phyloP scores from a whole-genome alignment of 768 basidiomycete species.

The Suillus occidentalis region DNA sequence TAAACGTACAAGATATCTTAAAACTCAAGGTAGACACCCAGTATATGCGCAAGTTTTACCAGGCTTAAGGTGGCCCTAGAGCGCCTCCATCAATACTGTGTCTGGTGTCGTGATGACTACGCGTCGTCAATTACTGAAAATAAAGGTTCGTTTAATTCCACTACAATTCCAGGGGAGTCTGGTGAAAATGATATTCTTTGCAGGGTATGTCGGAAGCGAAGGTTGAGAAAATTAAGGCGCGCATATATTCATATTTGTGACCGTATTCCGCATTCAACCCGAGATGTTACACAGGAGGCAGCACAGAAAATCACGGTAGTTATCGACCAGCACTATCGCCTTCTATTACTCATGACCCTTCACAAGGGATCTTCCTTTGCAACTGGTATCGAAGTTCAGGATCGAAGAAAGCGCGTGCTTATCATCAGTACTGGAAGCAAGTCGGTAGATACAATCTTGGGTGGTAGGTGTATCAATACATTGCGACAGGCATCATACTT shows the following conservation, averaged over 20 bases:
- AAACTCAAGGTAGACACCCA: conserved; percentile 73
- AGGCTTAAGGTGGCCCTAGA: conserved; percentile 36
- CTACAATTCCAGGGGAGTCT: not conserved
- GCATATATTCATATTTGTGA: conserved; percentile 18
- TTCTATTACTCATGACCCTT: not conserved
- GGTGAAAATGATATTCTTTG: conserved; percentile 5
- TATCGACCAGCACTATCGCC: not conserved
- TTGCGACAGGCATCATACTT: not conserved
- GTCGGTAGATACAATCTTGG: conserved; percentile 83
- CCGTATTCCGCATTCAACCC: not conserved
- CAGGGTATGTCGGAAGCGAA: conserved; percentile 97
- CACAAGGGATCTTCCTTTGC: conserved; percentile 86
- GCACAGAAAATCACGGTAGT: conserved; percentile 80
- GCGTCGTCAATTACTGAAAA: conserved; percentile 84
- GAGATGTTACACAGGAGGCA: conserved; percentile 60
- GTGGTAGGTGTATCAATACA: conserved; percentile 49
- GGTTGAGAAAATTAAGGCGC: conserved; percentile 93
- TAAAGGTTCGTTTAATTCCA: conserved; percentile 60
- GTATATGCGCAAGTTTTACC: conserved; percentile 7
- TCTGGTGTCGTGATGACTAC: conserved; percentile 93
- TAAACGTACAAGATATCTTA: conserved; percentile 92
- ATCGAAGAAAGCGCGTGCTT: conserved; percentile 77
- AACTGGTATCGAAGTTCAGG: conserved; percentile 89
- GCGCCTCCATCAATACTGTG: conserved; percentile 80
- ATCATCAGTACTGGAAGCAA: conserved; percentile 93